Percentiles rank a stretch among this genome's conserved stretches.
phyloP scores from a whole-genome alignment of 2,329 filamentous ascomycete genomes.

The Neoarthrinium moseri region DNA sequence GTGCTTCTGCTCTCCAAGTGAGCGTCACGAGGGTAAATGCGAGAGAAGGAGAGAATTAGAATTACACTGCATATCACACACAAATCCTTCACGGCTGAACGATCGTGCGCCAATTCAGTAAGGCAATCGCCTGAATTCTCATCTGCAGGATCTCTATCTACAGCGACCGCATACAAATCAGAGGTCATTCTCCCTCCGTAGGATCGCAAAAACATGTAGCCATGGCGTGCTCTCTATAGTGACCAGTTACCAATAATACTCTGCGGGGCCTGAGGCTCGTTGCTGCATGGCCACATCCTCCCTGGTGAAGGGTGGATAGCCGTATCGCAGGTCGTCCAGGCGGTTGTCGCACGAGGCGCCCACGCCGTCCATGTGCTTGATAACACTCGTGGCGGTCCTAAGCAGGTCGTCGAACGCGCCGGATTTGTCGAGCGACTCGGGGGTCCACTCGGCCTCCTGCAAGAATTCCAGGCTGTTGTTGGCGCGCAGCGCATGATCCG shows the following conservation, averaged over 20 bases:
- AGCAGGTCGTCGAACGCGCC: constrained; percentile 22
- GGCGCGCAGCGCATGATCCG: constrained; percentile 20
- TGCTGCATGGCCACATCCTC: not conserved
- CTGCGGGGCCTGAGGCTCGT: too few species aligned
- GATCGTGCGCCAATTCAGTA: too few species aligned
- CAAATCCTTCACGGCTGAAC: not conserved
- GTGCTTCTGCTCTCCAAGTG: too few species aligned
- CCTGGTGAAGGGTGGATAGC: constrained; percentile 1
- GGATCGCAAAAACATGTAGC: not conserved
- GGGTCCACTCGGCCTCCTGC: constrained; percentile 22
- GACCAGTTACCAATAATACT: too few species aligned
- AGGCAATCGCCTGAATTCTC: too few species aligned
- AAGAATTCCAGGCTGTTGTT: constrained; percentile 23
- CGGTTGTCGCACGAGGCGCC: constrained; percentile 25
- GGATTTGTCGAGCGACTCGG: constrained; percentile 15
- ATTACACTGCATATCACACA: not conserved
- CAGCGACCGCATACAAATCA: not conserved
- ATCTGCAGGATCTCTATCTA: too few species aligned
- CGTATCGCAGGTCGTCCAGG: constrained; percentile 14
- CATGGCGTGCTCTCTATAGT: not conserved
- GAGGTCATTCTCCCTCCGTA: not conserved
- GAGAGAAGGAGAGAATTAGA: not conserved
- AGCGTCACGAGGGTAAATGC: not conserved
- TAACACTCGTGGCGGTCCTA: constrained; percentile 16
- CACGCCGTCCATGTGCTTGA: constrained; percentile 27